Base-by-base conservation (phyloP, 2,329 filamentous ascomycete genomes). In the Calonectria pteridis region DNA sequence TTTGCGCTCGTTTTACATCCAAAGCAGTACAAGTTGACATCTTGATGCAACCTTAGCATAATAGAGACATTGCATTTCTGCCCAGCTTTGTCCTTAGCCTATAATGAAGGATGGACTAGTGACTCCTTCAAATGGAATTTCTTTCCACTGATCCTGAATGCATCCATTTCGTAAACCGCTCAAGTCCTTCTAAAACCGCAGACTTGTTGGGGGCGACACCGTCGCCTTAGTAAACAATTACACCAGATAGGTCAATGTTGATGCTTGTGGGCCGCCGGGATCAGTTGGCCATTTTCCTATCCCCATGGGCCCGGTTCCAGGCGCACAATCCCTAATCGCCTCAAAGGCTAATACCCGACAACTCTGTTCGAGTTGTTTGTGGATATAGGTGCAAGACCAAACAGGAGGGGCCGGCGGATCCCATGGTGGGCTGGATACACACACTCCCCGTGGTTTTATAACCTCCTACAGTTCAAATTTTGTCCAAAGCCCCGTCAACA, bases 361-460 rank as follows among this genome's bases (percentile, higher is more conserved):
- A 4, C 23, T 28, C 35, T 35, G 37, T 20, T 16, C 37, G 55
- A 40, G 53, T 26, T 62, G 35, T 26, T 40, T 62, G 35, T 46
- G 43, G 43, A 46, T 23, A 46, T 46, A 23, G 43, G 20, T 7
- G 23, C 35, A 55, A 10, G 29, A 55, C 4, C 51, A 33, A 31
- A n/a, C 29, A 62, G 29, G 55, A 62, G 33, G 55, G 55, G 23
- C 23, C 4, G 10, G 55, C 55, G 55, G 29, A 35, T 62, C 55
- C 55, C 14, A 40, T 40, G 33, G 35, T 29, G 55, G 33, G 14
- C 7, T 40, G 35, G 55, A 62, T 62, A 62, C 26, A 4, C 23
- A 37, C 55, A 62, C 55, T 62, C 55, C 55, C 55, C 55, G 55
- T 62, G 55, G 33, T 18, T 28, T 40, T 62, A 62, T 37, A 62